These are phyloP conservation scores for Gilbertella persicaria DNA, from an alignment of 371 early-diverging fungal species.

Conservation along the genomic window DNA sequence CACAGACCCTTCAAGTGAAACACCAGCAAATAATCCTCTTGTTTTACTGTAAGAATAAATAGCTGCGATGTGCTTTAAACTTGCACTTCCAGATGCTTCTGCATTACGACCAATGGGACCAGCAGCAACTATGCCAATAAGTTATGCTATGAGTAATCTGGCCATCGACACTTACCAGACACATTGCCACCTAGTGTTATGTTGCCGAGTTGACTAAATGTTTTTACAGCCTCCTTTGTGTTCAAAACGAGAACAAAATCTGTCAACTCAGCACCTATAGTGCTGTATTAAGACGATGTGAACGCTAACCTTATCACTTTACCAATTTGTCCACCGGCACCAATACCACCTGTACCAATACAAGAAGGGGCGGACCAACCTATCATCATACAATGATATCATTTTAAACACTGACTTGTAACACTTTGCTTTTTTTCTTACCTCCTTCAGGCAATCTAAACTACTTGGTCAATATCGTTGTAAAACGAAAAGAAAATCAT, in stretches of 20 bases:
- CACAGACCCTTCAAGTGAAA: slow-evolving; percentile 94
- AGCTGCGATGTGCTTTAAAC: slow-evolving; percentile 80
- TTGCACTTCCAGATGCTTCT: slow-evolving; percentile 86
- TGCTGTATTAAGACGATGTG: background rate
- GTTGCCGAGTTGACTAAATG: slow-evolving; percentile 89
- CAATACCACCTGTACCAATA: slow-evolving; percentile 78
- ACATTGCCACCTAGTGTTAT: slow-evolving; percentile 93
- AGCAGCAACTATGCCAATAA: slow-evolving; percentile 70
- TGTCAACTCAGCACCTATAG: slow-evolving; percentile 84
- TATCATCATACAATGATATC: slow-evolving; percentile 16
- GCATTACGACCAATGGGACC: slow-evolving; percentile 94
- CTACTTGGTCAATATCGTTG: background rate
- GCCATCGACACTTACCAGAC: slow-evolving; percentile 50
- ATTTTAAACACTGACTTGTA: background rate
- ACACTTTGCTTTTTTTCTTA: slow-evolving; percentile 10
- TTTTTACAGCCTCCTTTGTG: slow-evolving; percentile 84
- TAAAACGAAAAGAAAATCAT: background rate
- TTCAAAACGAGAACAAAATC: slow-evolving; percentile 94
- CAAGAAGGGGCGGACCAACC: slow-evolving; percentile 84
- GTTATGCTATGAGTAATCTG: background rate
- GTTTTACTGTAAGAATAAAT: slow-evolving; percentile 91
- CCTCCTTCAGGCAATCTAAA: slow-evolving; percentile 48
- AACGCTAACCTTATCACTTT: background rate
- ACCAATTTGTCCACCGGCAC: slow-evolving; percentile 93
- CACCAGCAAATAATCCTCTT: slow-evolving; percentile 92